Conservation (phyloP, 2,329 filamentous ascomycete species). For the Diaporthe sp. region DNA sequence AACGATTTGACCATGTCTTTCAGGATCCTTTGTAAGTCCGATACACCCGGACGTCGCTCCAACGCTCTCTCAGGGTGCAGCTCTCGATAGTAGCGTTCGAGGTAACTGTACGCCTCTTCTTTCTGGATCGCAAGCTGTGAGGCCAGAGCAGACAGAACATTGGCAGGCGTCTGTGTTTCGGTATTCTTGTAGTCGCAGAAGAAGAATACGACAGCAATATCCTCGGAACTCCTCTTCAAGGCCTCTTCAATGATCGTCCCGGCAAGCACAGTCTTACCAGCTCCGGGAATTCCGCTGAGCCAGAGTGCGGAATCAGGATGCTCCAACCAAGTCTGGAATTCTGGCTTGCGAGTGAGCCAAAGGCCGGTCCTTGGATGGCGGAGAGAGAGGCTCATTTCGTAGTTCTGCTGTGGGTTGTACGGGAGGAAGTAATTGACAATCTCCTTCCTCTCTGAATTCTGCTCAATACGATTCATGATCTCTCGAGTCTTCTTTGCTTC, state of each 20-base stretch:
- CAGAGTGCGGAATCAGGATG: conserved; percentile 44
- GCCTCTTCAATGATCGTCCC: conserved; percentile 45
- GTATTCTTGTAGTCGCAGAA: conserved; percentile 51
- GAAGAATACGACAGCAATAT: conserved; percentile 46
- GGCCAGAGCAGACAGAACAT: conserved; percentile 48
- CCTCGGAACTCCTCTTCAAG: conserved; percentile 34
- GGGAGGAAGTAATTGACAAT: conserved; percentile 45
- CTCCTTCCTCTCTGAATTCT: conserved; percentile 38
- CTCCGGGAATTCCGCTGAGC: conserved; percentile 48
- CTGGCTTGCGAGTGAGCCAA: conserved; percentile 42
- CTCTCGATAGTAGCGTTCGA: conserved; percentile 43
- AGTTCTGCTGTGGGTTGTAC: conserved; percentile 46
- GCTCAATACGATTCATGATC: conserved; percentile 42
- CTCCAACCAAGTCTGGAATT: conserved; percentile 45
- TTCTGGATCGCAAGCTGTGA: conserved; percentile 50
- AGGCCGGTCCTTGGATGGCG: conserved; percentile 46
- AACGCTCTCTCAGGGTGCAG: conserved; percentile 39
- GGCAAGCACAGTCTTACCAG: conserved; percentile 49
- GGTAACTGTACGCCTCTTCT: conserved; percentile 42
- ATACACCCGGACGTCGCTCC: not conserved
- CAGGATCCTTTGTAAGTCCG: not conserved
- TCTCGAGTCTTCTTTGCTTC: conserved; percentile 40
- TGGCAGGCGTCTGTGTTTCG: conserved; percentile 41
- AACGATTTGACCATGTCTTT: conserved; percentile 5
- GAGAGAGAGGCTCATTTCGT: conserved; percentile 43